Percentiles rank a stretch among this genome's conserved stretches.
phyloP scores from a whole-genome alignment of 2,329 filamentous ascomycete species.

The Alternaria metachromatica region DNA sequence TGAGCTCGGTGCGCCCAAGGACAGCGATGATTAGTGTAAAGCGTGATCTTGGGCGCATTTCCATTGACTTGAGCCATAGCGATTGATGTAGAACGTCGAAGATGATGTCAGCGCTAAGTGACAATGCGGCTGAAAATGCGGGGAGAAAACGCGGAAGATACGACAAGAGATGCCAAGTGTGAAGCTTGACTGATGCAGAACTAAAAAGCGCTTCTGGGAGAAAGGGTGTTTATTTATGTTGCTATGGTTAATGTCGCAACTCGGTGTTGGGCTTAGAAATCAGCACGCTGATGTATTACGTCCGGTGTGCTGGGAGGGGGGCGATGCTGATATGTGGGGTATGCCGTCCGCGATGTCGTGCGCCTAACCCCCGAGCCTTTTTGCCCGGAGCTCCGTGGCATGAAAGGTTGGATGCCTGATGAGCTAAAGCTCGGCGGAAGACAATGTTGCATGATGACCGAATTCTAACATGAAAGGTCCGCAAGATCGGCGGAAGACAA shows the following conservation, averaged over 20 bases:
- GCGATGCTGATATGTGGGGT: constrained; percentile 18
- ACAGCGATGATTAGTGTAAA: constrained; percentile 75
- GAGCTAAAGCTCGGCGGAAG: background rate
- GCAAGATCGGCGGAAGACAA: background rate
- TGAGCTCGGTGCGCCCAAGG: constrained; percentile 80
- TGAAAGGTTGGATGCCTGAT: background rate
- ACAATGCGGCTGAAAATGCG: background rate
- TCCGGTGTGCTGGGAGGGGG: constrained; percentile 21
- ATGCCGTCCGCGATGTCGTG: background rate
- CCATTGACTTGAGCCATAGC: constrained; percentile 33
- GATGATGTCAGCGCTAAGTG: background rate
- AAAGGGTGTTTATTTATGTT: background rate
- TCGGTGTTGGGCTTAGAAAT: constrained; percentile 33
- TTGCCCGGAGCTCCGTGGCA: constrained; percentile 8
- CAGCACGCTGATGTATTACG: constrained; percentile 23
- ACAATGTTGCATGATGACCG: background rate
- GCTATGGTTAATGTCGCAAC: background rate
- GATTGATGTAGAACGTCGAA: background rate
- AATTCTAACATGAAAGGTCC: background rate
- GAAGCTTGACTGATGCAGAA: background rate
- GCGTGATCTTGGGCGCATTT: constrained; percentile 60
- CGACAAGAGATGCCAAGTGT: background rate
- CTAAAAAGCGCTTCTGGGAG: background rate
- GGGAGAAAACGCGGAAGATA: background rate
- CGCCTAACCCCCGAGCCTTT: constrained; percentile 6